Base-by-base conservation (phyloP, 1,284 basidiomycete species). In the Ustilago nuda region DNA sequence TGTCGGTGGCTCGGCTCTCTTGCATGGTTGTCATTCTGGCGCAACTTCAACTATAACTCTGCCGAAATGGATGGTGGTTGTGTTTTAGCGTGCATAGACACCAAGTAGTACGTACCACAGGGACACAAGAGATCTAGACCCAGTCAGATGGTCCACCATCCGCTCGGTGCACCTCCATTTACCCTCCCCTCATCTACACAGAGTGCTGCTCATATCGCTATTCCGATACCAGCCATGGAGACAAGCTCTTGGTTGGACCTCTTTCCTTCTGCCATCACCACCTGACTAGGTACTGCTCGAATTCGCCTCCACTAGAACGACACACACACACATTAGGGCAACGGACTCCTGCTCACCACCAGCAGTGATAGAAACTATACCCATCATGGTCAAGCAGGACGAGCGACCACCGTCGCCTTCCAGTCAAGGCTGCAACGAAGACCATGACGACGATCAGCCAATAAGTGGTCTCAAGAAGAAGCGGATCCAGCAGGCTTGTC, bases 401-500 rank as follows among this genome's bases (percentile, higher is more conserved):
- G 23, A 50, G 36, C 48, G 19, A 2, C 37, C 19, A 6, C 12
- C 48, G 53, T 23, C 30, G 33, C 55, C 46, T 23, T 48, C 58
- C 7, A 54, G 58, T 46, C 57, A 63, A 35, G 60, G 17, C 5
- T 27, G 57, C 17, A 36, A 61, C 41, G 43, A 54, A 1, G 61
- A 69, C 32, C 56, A 71, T 13, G 73, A 72, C 48, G 56, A 72
- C 8, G 73, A 62, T 6, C 57, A 72, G 4, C 43, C 50, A 1
- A 43, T 2, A 13, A 76, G 58, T 41, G 65, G 74, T 3, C 61
- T 70, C 43, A 77, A 76, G 46, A 67, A 72, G 62, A 79, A 70
- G 59, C 66, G 80, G n/a, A 82, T 82, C 30, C 78, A 80, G 32
- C 80, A 82, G 48, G 80, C 80, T 17, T 82, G 80, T 59, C 76